Conservation (phyloP, 2,329 filamentous ascomycete species). For the Cercospora sp. region DNA sequence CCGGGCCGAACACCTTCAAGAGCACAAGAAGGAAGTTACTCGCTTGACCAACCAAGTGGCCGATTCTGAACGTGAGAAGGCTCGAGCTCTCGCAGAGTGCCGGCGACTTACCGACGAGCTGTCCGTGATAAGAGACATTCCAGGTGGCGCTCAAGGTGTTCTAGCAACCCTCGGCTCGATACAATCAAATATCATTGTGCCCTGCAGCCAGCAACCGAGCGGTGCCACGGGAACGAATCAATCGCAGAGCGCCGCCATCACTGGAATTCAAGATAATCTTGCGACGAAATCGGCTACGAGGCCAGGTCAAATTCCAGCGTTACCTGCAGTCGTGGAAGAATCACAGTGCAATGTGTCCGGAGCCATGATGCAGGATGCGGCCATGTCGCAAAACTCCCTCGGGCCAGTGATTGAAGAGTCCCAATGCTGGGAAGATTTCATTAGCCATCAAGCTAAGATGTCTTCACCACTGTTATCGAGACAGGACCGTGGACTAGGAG, state of each 20-base stretch:
- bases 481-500: neutral
- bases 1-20: neutral
- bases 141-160: neutral
- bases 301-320: neutral
- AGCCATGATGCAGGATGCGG: neutral
- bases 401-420: constrained; percentile 3
- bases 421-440: neutral
- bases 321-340: neutral
- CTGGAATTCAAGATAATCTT: neutral
- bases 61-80: neutral
- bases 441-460: neutral
- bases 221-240: neutral
- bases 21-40: neutral
- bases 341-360: neutral
- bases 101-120: constrained; percentile 4
- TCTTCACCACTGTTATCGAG: neutral
- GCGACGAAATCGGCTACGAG: neutral
- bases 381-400: neutral
- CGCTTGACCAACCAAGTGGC: neutral
- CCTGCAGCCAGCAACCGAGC: neutral
- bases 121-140: neutral
- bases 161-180: neutral
- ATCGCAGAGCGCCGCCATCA: neutral
- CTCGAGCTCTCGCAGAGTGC: constrained; percentile 7
- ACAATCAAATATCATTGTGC: neutral